Evolutionary conservation across 2,329 filamentous ascomycete species (phyloP).

Genomic region (Magnaporthiopsis rhizophila): DNA sequence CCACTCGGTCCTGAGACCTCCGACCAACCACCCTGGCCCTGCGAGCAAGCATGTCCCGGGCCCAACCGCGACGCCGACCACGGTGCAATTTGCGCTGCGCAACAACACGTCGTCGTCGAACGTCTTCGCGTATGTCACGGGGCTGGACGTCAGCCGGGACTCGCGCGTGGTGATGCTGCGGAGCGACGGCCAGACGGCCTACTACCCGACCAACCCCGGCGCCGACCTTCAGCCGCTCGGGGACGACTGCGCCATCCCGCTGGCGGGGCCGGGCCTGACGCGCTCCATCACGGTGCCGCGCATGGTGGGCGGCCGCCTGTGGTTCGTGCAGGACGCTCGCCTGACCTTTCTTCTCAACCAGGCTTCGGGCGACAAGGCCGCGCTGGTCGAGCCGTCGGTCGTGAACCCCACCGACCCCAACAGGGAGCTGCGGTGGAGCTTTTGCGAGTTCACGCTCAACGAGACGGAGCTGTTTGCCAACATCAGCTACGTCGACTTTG

Average conservation of each 20-base stretch:
- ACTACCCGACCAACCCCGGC: constrained; percentile 54
- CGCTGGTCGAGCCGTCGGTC: constrained; percentile 66
- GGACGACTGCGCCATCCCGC: constrained; percentile 52
- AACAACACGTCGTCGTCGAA: constrained; percentile 56
- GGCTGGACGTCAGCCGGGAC: constrained; percentile 50
- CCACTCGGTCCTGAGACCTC: constrained; percentile 15
- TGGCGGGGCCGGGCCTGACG: constrained; percentile 53
- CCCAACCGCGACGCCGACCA: constrained; percentile 19
- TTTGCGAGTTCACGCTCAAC: constrained; percentile 64
- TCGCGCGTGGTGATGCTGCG: constrained; percentile 54
- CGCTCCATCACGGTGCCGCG: constrained; percentile 58
- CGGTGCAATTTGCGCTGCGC: constrained; percentile 52
- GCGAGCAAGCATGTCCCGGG: background rate
- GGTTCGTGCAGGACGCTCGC: constrained; percentile 54
- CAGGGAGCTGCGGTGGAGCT: constrained; percentile 54
- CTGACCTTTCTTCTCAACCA: constrained; percentile 66
- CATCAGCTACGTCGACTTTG: constrained; percentile 70
- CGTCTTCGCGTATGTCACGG: constrained; percentile 65
- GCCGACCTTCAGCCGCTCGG: constrained; percentile 40
- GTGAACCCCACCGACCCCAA: constrained; percentile 59
- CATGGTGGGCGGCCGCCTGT: constrained; percentile 63
- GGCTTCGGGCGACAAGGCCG: constrained; percentile 39
- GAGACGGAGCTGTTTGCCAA: constrained; percentile 54
- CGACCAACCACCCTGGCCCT: background rate
- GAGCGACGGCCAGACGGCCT: constrained; percentile 57